Evolutionary conservation across 1,139 yeast genomes (phyloP).

Genomic region (Nakaseomyces kungkrabaensis): DNA sequence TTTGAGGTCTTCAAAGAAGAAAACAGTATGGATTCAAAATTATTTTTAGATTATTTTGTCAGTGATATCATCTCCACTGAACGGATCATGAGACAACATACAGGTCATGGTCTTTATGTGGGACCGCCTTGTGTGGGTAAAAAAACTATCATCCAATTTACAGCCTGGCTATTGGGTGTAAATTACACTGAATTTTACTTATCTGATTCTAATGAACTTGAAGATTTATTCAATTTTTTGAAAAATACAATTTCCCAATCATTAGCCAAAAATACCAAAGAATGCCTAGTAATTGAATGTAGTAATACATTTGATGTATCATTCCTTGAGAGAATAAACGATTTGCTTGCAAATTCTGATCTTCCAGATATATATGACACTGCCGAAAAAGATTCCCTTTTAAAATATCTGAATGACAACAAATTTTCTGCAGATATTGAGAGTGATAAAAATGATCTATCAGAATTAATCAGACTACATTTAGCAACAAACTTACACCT

Average conservation of each 20-base stretch:
- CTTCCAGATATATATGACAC: slow-evolving; percentile 84
- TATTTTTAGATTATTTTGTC: slow-evolving; percentile 60
- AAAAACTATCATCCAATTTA: slow-evolving; percentile 67
- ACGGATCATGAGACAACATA: slow-evolving; percentile 72
- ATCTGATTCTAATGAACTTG: slow-evolving; percentile 42
- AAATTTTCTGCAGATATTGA: slow-evolving; percentile 27
- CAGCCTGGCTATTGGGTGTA: slow-evolving; percentile 85
- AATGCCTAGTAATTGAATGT: slow-evolving; percentile 75
- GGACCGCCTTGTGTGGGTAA: slow-evolving; percentile 84
- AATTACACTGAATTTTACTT: slow-evolving; percentile 52
- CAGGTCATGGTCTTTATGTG: slow-evolving; percentile 83
- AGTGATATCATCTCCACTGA: slow-evolving; percentile 75
- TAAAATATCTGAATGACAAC: slow-evolving; percentile 50
- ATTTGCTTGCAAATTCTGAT: slow-evolving; percentile 83
- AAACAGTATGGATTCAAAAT: slow-evolving; percentile 51
- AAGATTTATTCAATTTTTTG: slow-evolving; percentile 59
- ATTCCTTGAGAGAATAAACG: slow-evolving; percentile 85
- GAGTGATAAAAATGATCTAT: slow-evolving; percentile 36
- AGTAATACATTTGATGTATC: slow-evolving; percentile 67
- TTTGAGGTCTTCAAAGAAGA: slow-evolving; percentile 69
- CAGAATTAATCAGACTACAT: slow-evolving; percentile 66
- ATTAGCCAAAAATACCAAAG: slow-evolving; percentile 48
- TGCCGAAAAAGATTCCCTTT: slow-evolving; percentile 49
- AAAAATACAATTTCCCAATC: slow-evolving; percentile 42
- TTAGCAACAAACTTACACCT: slow-evolving; percentile 71